Evolutionary conservation across 805 yeast genomes (phyloP).

Genomic region (Zygosaccharomyces kombuchaensis): DNA sequence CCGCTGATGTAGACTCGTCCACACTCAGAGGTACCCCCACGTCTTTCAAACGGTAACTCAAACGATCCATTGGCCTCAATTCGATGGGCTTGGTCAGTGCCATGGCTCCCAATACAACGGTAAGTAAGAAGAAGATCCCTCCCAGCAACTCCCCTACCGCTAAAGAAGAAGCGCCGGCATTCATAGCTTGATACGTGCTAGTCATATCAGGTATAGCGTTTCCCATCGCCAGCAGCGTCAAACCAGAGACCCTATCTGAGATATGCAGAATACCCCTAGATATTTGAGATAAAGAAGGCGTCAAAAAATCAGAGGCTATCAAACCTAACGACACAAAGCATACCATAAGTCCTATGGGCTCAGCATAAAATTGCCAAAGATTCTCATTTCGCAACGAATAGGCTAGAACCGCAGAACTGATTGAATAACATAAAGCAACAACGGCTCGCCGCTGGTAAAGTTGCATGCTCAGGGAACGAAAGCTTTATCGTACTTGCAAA

Average conservation of each 20-base stretch:
- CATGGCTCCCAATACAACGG: conserved; percentile 78
- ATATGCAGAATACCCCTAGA: conserved; percentile 53
- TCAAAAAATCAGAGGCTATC: conserved; percentile 75
- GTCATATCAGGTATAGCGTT: conserved; percentile 90
- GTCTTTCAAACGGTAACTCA: background rate
- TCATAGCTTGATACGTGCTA: conserved; percentile 79
- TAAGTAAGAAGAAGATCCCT: conserved; percentile 76
- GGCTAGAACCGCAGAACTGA: conserved; percentile 5
- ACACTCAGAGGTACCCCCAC: background rate
- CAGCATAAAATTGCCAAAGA: conserved; percentile 14
- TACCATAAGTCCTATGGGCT: conserved; percentile 29
- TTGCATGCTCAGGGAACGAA: conserved; percentile 1
- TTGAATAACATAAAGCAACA: conserved; percentile 11
- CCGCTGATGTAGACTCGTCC: conserved; percentile 9
- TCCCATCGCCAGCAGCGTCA: conserved; percentile 84
- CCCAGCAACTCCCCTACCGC: conserved; percentile 92
- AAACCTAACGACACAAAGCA: conserved; percentile 65
- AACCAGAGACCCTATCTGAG: conserved; percentile 76
- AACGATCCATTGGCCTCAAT: conserved; percentile 35
- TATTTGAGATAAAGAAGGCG: conserved; percentile 70
- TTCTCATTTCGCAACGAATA: conserved; percentile 3
- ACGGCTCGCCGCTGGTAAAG: conserved; percentile 12
- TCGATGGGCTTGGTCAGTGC: conserved; percentile 62
- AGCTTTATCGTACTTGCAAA: background rate
- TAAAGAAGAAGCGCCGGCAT: conserved; percentile 61